Evolutionary conservation across 1,284 basidiomycete species (phyloP).

Genomic region (Leccinum subspadiceum): DNA sequence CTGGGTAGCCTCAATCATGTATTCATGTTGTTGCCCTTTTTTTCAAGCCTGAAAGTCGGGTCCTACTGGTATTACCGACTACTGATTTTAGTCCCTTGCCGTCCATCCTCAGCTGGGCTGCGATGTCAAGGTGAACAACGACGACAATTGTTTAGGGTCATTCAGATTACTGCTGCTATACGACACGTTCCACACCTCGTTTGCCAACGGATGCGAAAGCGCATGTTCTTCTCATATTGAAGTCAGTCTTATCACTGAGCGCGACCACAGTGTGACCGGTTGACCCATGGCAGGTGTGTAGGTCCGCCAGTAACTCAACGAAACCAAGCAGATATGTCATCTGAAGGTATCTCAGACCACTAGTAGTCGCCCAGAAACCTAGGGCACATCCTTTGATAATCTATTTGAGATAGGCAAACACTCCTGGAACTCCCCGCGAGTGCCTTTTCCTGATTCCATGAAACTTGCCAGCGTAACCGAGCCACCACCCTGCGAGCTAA

Average conservation of each 20-base stretch:
- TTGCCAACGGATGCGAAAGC: neutral
- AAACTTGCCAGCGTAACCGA: neutral
- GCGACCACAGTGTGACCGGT: neutral
- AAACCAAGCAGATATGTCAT: neutral
- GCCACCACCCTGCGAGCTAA: neutral
- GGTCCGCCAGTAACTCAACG: neutral
- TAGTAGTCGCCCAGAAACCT: neutral
- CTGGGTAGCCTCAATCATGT: too few relatives aligned
- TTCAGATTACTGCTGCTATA: neutral
- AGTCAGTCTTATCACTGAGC: neutral
- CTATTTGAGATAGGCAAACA: neutral
- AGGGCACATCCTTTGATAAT: neutral
- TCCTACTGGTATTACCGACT: too few relatives aligned
- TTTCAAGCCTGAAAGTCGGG: too few relatives aligned
- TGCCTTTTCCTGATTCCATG: conserved; percentile 20
- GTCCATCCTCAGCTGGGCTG: too few relatives aligned
- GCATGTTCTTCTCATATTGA: too few relatives aligned
- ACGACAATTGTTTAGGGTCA: neutral
- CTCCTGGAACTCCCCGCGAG: neutral
- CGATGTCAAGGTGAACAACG: neutral
- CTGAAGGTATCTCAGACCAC: neutral
- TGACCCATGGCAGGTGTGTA: neutral
- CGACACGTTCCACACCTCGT: too few relatives aligned
- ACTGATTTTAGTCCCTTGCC: too few relatives aligned
- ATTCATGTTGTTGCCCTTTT: too few relatives aligned